These are phyloP conservation scores for Silene coronaria DNA, from an alignment of 179 eudicot species.

Conservation along the genomic window DNA sequence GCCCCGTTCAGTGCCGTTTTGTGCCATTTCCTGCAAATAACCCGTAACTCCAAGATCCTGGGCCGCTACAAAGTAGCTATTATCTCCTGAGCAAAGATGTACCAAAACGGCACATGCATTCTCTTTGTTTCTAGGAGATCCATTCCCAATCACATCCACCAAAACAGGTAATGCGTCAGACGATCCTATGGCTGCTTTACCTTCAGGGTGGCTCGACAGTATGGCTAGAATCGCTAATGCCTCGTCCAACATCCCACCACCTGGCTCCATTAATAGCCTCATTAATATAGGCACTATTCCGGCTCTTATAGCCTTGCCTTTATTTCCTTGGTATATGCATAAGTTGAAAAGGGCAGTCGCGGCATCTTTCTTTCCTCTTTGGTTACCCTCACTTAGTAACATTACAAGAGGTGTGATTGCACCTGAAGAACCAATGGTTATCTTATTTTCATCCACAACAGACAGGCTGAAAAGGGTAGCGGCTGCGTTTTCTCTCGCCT, in stretches of 20 bases:
- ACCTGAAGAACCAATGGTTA: conserved; percentile 67
- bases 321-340: conserved; percentile 94
- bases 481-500: conserved; percentile 92
- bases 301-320: conserved; percentile 89
- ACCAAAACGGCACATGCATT: conserved; percentile 88
- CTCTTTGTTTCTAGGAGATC: conserved; percentile 92
- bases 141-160: conserved; percentile 65
- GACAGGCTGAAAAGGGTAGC: conserved; percentile 91
- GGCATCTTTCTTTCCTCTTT: conserved; percentile 91
- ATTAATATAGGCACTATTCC: conserved; percentile 72
- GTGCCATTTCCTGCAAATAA: conserved; percentile 51
- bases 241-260: conserved; percentile 85
- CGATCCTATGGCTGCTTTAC: conserved; percentile 67
- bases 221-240: conserved; percentile 83
- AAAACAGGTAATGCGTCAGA: conserved; percentile 75
- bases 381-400: conserved; percentile 78
- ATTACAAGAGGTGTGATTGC: conserved; percentile 88
- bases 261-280: conserved; percentile 66
- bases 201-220: conserved; percentile 79
- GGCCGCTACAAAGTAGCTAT: conserved; percentile 46
- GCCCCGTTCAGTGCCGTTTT: conserved; percentile 81
- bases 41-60: conserved; percentile 64
- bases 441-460: conserved; percentile 83
- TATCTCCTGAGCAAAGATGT: conserved; percentile 76
- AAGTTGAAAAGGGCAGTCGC: conserved; percentile 91